A percentile compares a stretch with the other conserved stretches of the same genome.
These are phyloP conservation scores for Aethionema arabicum DNA, from an alignment of 345 rosid species.

Conservation along the genomic window DNA sequence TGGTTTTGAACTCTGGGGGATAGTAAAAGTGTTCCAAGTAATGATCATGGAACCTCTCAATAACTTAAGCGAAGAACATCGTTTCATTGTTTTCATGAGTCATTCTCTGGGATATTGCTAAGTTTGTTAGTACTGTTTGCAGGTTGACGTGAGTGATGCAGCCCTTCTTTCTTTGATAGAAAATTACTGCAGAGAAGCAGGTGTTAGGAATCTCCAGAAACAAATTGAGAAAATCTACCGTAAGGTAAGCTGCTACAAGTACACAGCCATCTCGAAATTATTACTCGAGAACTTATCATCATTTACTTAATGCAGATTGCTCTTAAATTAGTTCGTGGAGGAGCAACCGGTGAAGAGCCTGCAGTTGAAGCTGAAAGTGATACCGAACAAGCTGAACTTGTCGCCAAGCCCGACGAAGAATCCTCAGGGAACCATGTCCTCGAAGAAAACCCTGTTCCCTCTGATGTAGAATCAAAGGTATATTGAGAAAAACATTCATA, in stretches of 20 bases:
- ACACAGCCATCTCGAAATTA: too few species aligned
- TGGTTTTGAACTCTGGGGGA: background rate
- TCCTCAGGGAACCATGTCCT: constrained; percentile 31
- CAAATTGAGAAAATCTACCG: constrained; percentile 99
- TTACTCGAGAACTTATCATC: too few species aligned
- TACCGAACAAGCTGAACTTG: constrained; percentile 36
- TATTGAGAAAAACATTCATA: constrained; percentile 16
- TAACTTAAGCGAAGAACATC: too few species aligned
- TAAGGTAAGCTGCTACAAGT: constrained; percentile 49
- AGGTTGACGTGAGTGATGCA: constrained; percentile 92
- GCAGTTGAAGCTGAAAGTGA: constrained; percentile 35
- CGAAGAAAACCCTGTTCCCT: constrained; percentile 5
- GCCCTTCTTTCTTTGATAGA: constrained; percentile 88
- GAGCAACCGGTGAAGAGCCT: constrained; percentile 48
- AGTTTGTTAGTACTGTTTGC: constrained; percentile 30
- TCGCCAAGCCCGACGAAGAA: constrained; percentile 34
- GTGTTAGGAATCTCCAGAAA: constrained; percentile 97
- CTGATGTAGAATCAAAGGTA: constrained; percentile 43
- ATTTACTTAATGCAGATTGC: constrained; percentile 61
- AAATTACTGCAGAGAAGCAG: constrained; percentile 98
- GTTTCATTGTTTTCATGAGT: background rate
- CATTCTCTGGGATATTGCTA: background rate
- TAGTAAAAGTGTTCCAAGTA: background rate
- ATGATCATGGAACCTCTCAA: constrained; percentile 3
- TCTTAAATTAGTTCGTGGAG: constrained; percentile 80